Evolutionary conservation across 495 filamentous ascomycete species (phyloP).

Genomic region (Wilcoxina mikolae): DNA sequence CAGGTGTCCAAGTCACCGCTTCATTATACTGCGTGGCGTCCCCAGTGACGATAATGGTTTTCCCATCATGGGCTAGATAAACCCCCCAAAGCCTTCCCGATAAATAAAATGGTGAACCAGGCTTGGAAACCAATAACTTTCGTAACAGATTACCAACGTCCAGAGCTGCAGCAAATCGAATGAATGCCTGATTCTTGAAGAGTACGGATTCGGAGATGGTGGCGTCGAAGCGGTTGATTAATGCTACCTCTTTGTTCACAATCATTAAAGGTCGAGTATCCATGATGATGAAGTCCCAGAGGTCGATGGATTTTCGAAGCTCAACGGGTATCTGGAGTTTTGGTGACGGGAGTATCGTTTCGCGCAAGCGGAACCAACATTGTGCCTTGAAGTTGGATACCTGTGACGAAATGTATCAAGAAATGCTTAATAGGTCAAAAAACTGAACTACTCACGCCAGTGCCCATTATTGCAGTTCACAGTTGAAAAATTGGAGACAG

Average conservation of each 20-base stretch:
- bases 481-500: no score
- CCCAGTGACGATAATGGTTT: not conserved
- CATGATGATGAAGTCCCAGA: slow-evolving; percentile 4
- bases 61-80: slow-evolving; percentile 1
- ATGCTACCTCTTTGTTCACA: not conserved
- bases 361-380: no score
- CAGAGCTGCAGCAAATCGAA: not conserved
- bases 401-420: no score
- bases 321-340: no score
- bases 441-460: no score
- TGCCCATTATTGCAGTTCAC: no score
- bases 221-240: not conserved
- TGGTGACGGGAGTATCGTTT: no score
- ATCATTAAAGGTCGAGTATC: slow-evolving; percentile 2
- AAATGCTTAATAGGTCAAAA: no score
- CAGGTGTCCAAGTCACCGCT: slow-evolving; percentile 2
- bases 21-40: not conserved
- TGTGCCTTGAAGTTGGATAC: no score
- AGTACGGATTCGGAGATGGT: not conserved
- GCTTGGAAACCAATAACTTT: not conserved
- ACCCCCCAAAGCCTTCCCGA: not conserved
- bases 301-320: slow-evolving; percentile 1
- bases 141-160: not conserved
- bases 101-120: not conserved
- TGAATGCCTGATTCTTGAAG: slow-evolving; percentile 4